These are phyloP conservation scores for Stachybotrys elegans DNA, from an alignment of 2,329 filamentous ascomycete genomes.

Conservation along the genomic window DNA sequence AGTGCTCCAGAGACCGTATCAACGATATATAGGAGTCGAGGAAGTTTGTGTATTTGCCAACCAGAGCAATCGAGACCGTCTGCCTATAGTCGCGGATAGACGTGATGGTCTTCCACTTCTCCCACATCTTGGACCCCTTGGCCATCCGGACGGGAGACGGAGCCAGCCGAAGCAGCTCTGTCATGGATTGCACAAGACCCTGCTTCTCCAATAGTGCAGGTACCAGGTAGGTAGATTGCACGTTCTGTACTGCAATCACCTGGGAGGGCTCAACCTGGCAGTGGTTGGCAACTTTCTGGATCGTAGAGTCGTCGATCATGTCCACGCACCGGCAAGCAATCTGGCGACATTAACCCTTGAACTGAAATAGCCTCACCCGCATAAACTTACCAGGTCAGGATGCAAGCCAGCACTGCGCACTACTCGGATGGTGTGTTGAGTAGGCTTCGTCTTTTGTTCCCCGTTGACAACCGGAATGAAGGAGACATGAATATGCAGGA, in stretches of 20 bases:
- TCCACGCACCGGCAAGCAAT: conserved; percentile 90
- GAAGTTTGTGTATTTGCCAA: conserved; percentile 85
- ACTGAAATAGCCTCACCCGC: too few relatives aligned
- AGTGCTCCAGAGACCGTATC: conserved; percentile 83
- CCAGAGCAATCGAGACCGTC: conserved; percentile 74
- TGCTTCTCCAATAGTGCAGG: conserved; percentile 87
- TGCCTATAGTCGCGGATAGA: conserved; percentile 60
- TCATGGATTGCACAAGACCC: conserved; percentile 64
- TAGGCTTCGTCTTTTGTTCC: conserved; percentile 95
- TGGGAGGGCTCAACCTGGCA: conserved; percentile 84
- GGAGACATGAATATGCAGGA: conserved; percentile 83
- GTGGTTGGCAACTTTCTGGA: conserved; percentile 82
- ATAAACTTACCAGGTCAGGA: conserved; percentile 56
- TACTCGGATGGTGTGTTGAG: conserved; percentile 81
- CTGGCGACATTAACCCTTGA: too few relatives aligned
- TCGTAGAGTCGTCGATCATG: conserved; percentile 66
- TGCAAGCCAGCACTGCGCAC: conserved; percentile 75
- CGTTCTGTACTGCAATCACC: conserved; percentile 81
- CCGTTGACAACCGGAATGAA: conserved; percentile 67
- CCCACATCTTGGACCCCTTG: conserved; percentile 68
- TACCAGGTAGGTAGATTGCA: conserved; percentile 88
- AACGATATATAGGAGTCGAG: conserved; percentile 84
- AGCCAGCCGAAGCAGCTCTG: conserved; percentile 60
- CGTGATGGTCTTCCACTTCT: conserved; percentile 70
- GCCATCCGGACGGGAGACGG: conserved; percentile 46